A percentile compares a stretch with the other conserved stretches of the same genome.
phyloP scores from a whole-genome alignment of 805 yeast species.

The Jamesozyma lodderae region DNA sequence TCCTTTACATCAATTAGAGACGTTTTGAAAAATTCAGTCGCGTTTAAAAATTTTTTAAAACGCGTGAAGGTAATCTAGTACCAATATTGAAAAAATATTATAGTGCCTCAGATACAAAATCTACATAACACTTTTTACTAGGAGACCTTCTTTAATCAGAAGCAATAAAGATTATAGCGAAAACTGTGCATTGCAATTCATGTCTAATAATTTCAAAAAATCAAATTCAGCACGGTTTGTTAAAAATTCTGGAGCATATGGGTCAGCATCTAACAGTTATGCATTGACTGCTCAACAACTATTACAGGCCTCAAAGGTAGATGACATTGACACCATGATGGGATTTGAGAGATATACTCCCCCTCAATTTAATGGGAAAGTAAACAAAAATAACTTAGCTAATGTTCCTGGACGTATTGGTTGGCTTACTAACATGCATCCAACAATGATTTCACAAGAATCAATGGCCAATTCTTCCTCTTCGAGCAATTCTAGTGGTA shows the following conservation, averaged over 20 bases:
- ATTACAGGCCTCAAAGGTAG: constrained; percentile 50
- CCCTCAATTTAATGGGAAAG: constrained; percentile 42
- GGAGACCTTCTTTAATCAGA: too few relatives aligned
- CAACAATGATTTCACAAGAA: constrained; percentile 58
- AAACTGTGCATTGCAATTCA: background rate
- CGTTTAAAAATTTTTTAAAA: background rate
- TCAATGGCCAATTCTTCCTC: constrained; percentile 1
- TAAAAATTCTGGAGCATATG: constrained; percentile 27
- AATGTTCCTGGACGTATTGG: constrained; percentile 40
- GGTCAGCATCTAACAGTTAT: constrained; percentile 15
- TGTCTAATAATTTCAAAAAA: constrained; percentile 33
- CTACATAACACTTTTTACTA: too few relatives aligned
- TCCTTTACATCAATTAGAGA: too few relatives aligned
- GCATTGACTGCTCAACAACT: constrained; percentile 32
- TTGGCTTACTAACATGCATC: constrained; percentile 93
- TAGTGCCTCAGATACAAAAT: background rate
- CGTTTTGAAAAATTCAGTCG: too few relatives aligned
- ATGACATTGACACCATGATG: constrained; percentile 69
- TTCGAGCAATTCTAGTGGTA: constrained; percentile 35
- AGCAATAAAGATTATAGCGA: background rate
- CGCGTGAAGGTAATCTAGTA: too few relatives aligned
- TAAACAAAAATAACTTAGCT: constrained; percentile 9
- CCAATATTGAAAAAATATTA: too few relatives aligned
- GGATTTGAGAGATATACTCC: constrained; percentile 76
- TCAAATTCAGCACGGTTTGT: constrained; percentile 47